A percentile compares a stretch with the other conserved stretches of the same genome.
Conservation (phyloP, 345 rosid species). For the Acer yangbiense region DNA sequence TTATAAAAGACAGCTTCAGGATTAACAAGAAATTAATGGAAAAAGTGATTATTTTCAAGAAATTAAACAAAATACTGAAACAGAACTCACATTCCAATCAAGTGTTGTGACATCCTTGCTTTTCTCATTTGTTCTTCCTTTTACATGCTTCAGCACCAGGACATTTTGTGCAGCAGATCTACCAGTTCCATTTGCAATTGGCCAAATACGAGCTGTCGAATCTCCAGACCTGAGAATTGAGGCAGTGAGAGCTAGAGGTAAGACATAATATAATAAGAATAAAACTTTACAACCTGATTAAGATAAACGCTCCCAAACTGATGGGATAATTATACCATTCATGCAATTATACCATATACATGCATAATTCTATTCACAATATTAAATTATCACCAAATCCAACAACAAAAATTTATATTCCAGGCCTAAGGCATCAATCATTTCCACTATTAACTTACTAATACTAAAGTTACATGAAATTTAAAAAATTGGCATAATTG, state of each 20-base stretch:
- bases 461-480: neutral
- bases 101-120: slow-evolving; percentile 98
- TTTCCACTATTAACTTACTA: neutral
- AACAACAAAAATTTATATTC: neutral
- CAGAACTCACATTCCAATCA: slow-evolving; percentile 95
- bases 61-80: slow-evolving; percentile 17
- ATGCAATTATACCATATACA: neutral
- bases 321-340: neutral
- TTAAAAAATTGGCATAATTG: neutral
- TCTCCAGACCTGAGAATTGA: slow-evolving; percentile 78
- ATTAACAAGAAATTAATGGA: neutral
- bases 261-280: neutral
- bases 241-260: slow-evolving; percentile 13
- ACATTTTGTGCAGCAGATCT: slow-evolving; percentile 56
- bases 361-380: neutral
- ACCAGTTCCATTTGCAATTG: slow-evolving; percentile 63
- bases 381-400: slow-evolving; percentile 7
- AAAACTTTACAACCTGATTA: slow-evolving; percentile 1
- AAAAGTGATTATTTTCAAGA: neutral
- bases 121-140: slow-evolving; percentile 94
- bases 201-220: slow-evolving; percentile 98
- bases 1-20: neutral
- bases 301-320: neutral
- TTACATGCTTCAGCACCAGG: slow-evolving; percentile 86
- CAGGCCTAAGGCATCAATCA: slow-evolving; percentile 3